Evolutionary conservation across 2,329 filamentous ascomycete genomes (phyloP).

Genomic region (Periconia sp.): DNA sequence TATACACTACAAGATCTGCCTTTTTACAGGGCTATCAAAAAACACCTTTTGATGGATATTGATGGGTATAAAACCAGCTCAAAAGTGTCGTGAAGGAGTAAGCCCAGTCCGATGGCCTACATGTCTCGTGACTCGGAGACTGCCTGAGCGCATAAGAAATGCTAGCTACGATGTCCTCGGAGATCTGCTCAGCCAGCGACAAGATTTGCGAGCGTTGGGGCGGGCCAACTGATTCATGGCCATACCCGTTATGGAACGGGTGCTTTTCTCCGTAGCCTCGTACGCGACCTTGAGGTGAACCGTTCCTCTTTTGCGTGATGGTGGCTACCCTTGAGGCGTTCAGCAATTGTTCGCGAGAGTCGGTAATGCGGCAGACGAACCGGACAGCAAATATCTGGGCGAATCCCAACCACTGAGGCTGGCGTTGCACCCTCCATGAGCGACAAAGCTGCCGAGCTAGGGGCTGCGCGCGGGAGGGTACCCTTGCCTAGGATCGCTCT

Average conservation of each 20-base stretch:
- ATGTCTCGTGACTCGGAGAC: no score
- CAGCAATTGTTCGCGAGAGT: slow-evolving; percentile 15
- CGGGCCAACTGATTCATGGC: slow-evolving; percentile 15
- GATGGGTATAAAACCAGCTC: no score
- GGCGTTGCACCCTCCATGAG: slow-evolving; percentile 20
- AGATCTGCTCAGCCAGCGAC: slow-evolving; percentile 15
- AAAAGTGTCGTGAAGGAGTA: no score
- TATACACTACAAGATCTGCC: no score
- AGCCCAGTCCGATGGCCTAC: no score
- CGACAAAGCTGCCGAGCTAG: slow-evolving; percentile 9
- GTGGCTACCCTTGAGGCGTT: slow-evolving; percentile 11
- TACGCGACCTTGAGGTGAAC: slow-evolving; percentile 17
- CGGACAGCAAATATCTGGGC: slow-evolving; percentile 12
- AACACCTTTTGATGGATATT: no score
- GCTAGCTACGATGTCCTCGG: slow-evolving; percentile 10
- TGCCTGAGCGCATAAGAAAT: slow-evolving; percentile 1
- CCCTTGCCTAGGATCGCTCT: slow-evolving; percentile 19
- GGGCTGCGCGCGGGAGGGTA: slow-evolving; percentile 8
- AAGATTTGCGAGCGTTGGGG: slow-evolving; percentile 18
- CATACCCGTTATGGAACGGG: slow-evolving; percentile 28
- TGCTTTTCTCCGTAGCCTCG: slow-evolving; percentile 27
- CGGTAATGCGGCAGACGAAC: slow-evolving; percentile 27
- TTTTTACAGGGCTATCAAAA: no score
- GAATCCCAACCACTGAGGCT: slow-evolving; percentile 15
- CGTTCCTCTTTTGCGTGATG: slow-evolving; percentile 15